Base-by-base conservation (phyloP, 2,329 filamentous ascomycete species). In the Penicillium digitatum region DNA sequence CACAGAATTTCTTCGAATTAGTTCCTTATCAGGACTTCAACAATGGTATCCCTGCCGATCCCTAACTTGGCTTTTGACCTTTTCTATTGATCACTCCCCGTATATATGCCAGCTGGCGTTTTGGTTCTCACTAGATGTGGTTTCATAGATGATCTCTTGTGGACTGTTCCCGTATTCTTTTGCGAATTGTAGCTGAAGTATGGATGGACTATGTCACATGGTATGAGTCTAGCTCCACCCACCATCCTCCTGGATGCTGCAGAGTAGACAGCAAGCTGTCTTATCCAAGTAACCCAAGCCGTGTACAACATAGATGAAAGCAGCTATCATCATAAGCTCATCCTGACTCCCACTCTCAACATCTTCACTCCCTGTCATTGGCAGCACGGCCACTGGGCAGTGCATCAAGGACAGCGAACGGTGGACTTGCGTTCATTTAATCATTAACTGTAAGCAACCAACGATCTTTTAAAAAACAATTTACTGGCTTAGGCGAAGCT, bases 21-120 rank as follows among this genome's bases (percentile, higher is more conserved):
- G 62, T 53, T 63, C 62, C 63, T 65, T 63, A 64, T 63, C 53
- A 63, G 62, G 63, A 63, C 57, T 61, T 62, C 59, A 59, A 63
- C 56, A 56, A 64, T 58, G 62, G 62, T 51, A 55, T 62, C 59
- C 53, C 24, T 60, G 58, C 59, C 45, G 57, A 63, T 59, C 54
- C 54, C 60, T 52, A 54, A 58, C 57, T 31, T 61, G 58, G 59
- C 61, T 61, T 61, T 60, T 56, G 35, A 48, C 37, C 34, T 54
- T 52, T 55, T 43, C 54, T 35, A 39, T 57, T 32, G 18, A 45
- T 32, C 29, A 24, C 20, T 48, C 47, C 48, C 50, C 60, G 61
- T 63, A 61, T 56, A 49, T 60, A 54, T 62, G 44, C 59, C 61
- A 52, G 56, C 43, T 45, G 62, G 61, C 54, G 60, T 60, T 59